phyloP scores from a whole-genome alignment of 257 asterid species.

The Paraleonurus japonicus region DNA sequence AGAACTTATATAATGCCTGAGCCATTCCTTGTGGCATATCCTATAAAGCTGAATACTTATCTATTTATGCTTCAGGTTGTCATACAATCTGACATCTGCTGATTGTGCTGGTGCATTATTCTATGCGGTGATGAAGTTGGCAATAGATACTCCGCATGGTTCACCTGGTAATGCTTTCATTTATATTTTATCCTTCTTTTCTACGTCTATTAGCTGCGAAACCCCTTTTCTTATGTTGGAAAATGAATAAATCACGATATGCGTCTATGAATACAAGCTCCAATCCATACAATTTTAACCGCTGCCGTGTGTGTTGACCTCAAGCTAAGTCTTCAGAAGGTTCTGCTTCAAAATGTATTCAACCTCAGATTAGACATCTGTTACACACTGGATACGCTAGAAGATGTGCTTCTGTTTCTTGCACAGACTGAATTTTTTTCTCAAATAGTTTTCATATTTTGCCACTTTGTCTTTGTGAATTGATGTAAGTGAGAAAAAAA shows the following conservation, averaged over 20 bases:
- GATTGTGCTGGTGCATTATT: conserved; percentile 93
- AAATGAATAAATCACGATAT: background rate
- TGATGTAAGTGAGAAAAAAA: background rate
- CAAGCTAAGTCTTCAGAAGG: no score
- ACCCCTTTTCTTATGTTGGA: conserved; percentile 10
- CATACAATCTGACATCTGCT: conserved; percentile 64
- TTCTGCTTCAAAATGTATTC: background rate
- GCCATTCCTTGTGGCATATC: background rate
- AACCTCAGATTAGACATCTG: conserved; percentile 1
- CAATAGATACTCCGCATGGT: conserved; percentile 58
- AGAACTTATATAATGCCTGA: conserved; percentile 14
- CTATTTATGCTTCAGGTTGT: conserved; percentile 55
- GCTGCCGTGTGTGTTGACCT: conserved; percentile 7
- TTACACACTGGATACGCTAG: background rate
- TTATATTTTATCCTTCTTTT: conserved; percentile 5
- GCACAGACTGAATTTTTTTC: background rate
- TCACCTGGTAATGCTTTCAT: conserved; percentile 47
- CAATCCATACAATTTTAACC: background rate
- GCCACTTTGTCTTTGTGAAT: background rate
- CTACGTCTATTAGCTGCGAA: conserved; percentile 12
- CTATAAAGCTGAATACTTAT: conserved; percentile 1
- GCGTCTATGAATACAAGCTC: no score
- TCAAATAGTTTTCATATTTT: background rate
- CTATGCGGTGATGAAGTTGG: conserved; percentile 81
- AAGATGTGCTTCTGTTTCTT: background rate